phyloP scores from a whole-genome alignment of 1,284 basidiomycete genomes.

The Bondarzewia mesenterica region DNA sequence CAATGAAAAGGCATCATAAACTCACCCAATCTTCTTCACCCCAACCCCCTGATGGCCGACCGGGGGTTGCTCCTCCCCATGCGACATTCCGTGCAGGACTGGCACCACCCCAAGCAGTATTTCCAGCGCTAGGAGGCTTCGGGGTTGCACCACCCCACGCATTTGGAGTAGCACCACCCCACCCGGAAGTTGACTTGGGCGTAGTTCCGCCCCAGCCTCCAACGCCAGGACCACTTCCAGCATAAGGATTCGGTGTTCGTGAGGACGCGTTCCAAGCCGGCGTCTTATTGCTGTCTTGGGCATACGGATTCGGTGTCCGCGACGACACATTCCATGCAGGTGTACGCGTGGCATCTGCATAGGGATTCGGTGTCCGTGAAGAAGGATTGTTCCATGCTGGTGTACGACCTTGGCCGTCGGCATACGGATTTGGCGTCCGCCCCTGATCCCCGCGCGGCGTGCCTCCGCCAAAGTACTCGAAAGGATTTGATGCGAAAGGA shows the following conservation, averaged over 20 bases:
- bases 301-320: slow-evolving; percentile 55
- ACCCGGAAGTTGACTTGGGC: slow-evolving; percentile 39
- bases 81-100: slow-evolving; percentile 23
- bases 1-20: neutral
- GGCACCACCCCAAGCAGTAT: slow-evolving; percentile 21
- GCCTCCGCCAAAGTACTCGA: slow-evolving; percentile 5
- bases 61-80: neutral
- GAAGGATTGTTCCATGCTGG: slow-evolving; percentile 22
- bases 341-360: slow-evolving; percentile 32
- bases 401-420: slow-evolving; percentile 20
- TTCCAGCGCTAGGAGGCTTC: slow-evolving; percentile 12
- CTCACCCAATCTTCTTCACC: slow-evolving; percentile 16
- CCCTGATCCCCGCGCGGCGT: slow-evolving; percentile 2
- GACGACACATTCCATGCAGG: slow-evolving; percentile 32
- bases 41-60: neutral
- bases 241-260: slow-evolving; percentile 65
- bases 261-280: slow-evolving; percentile 51
- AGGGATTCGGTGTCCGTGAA: slow-evolving; percentile 36
- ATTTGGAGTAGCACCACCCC: slow-evolving; percentile 54
- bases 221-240: too few relatives aligned
- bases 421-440: slow-evolving; percentile 30
- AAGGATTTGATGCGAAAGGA: neutral
- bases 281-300: slow-evolving; percentile 46
- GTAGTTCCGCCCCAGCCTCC: neutral
- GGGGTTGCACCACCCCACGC: slow-evolving; percentile 40